Evolutionary conservation across 2,329 filamentous ascomycete genomes (phyloP).

Genomic region (Penicillium sp.): DNA sequence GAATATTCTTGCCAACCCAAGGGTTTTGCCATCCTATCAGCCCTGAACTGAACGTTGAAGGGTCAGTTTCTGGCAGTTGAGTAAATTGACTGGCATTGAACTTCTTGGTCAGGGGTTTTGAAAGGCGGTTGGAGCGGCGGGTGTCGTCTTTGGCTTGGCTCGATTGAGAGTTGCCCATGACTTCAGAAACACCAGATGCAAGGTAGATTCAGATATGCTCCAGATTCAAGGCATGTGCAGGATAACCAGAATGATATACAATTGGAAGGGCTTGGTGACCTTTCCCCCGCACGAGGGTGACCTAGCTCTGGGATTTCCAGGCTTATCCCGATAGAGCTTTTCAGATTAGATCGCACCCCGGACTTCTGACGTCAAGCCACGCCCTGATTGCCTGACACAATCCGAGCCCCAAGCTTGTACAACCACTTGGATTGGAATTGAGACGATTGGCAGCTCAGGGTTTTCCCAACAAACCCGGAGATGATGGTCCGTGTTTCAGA

Average conservation of each 20-base stretch:
- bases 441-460: constrained; percentile 22
- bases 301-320: constrained; percentile 5
- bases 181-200: constrained; percentile 17
- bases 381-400: constrained; percentile 19
- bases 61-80: constrained; percentile 11
- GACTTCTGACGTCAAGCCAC: constrained; percentile 26
- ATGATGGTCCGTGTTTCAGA: constrained; percentile 24
- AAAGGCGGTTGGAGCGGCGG: constrained; percentile 36
- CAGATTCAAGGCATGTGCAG: constrained; percentile 6
- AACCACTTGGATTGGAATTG: constrained; percentile 18
- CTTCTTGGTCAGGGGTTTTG: constrained; percentile 36
- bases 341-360: constrained; percentile 22
- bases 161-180: constrained; percentile 41
- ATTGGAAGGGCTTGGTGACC: constrained; percentile 5
- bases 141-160: constrained; percentile 32
- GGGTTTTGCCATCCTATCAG: constrained; percentile 36
- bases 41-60: constrained; percentile 10
- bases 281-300: constrained; percentile 7
- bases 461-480: constrained; percentile 17
- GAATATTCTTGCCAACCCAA: constrained; percentile 31
- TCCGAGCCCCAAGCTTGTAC: constrained; percentile 23
- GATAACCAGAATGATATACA: constrained; percentile 12
- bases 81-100: constrained; percentile 13
- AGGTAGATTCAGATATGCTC: constrained; percentile 14
- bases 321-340: background rate